Conservation (phyloP, 2,329 filamentous ascomycete species). For the Thelonectria rubi region DNA sequence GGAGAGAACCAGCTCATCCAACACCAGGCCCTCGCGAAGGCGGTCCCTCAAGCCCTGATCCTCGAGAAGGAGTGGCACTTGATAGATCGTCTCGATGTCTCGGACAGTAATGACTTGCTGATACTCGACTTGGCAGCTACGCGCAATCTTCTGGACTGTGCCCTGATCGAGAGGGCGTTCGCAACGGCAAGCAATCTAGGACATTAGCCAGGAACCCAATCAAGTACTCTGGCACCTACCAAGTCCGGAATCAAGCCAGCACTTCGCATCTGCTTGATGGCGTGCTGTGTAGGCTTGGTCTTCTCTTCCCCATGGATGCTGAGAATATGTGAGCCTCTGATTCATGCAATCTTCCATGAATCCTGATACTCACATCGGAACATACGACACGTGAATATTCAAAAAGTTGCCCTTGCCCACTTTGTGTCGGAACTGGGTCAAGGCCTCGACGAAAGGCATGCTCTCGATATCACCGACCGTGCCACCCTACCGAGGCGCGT, state of each 20-base stretch:
- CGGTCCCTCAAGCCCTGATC: conserved; percentile 71
- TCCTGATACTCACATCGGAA: conserved; percentile 65
- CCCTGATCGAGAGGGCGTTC: conserved; percentile 75
- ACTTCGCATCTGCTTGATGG: conserved; percentile 84
- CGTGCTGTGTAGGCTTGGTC: conserved; percentile 95
- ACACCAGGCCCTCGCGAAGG: conserved; percentile 44
- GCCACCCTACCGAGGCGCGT: conserved; percentile 56
- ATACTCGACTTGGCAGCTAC: conserved; percentile 85
- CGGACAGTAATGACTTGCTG: conserved; percentile 90
- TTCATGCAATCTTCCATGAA: too few species aligned
- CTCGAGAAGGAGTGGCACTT: conserved; percentile 92
- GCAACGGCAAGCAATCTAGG: conserved; percentile 90
- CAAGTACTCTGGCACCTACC: conserved; percentile 51
- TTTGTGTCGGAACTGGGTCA: conserved; percentile 79
- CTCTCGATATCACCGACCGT: conserved; percentile 82
- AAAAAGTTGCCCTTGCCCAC: conserved; percentile 83
- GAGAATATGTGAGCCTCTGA: too few species aligned
- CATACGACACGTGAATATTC: conserved; percentile 88
- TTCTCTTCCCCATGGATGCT: conserved; percentile 75
- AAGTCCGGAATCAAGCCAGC: conserved; percentile 78
- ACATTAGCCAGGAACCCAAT: conserved; percentile 13
- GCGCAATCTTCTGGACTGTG: conserved; percentile 87
- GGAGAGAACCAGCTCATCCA: conserved; percentile 41
- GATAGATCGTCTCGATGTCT: conserved; percentile 90
- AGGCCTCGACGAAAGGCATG: conserved; percentile 86